Base-by-base conservation (phyloP, 78 protist genomes). In the Polysphondylium violaceum region DNA sequence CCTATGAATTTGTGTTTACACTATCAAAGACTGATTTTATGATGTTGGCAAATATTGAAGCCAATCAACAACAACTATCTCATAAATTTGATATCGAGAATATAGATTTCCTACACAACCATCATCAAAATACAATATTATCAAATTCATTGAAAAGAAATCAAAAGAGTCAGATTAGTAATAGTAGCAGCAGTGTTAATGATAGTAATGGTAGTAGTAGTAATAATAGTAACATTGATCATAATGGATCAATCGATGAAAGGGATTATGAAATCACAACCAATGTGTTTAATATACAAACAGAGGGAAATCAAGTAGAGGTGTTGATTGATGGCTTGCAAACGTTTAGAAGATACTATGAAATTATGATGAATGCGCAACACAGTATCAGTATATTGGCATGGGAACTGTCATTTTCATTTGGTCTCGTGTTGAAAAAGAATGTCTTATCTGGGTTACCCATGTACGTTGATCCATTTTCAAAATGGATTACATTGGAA, bases 401-500 rank as follows among this genome's bases (percentile, higher is more conserved):
- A 3, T 94, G 96, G 96, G 96, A 94, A 31, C 47, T 94, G 36
- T 63, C 94, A 61, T 71, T 94, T 19, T 88, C 96, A 51, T 94
- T 94, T 67, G 96, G 93, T 72, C 31, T 94, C 27, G 74, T 68
- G 0, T 12, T 76, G 29, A 93, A 73, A n/a, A 72, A 93, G 50
- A 67, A 85, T 61, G 88, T 76, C 21, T 27, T 75, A 65, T 71
- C 90, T 58, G 75, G 53, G 19, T 25, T 71, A 12, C 85, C 86
- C 1, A 27, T 16, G 8, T 51, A 31, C 3, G 68, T 61, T 3
- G 72, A 59, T n/a, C 74, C 60, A 31, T 14, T 63, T 9, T 51
- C 76, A 1, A 76, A 73, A 41, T 76, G 94, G 88, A 69, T 85
- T 5, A 73, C 94, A 17, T 47, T 93, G 27, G 90, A 86, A 56